A percentile compares a stretch with the other conserved stretches of the same genome.
Conservation (phyloP, 345 rosid species). For the Populus deltoides region DNA sequence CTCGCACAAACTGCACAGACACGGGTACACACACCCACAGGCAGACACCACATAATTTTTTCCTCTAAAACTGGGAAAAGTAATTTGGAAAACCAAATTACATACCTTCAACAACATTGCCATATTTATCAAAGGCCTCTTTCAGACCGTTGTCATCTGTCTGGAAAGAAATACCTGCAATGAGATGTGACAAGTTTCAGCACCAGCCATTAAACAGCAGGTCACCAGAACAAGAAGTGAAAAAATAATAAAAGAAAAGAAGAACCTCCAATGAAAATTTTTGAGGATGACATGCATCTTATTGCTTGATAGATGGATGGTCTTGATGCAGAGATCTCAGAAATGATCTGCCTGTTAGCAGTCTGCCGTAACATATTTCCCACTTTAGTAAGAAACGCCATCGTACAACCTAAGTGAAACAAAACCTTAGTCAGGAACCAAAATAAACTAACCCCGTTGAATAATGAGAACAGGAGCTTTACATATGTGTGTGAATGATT, state of each 20-base stretch:
- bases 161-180: slow-evolving; percentile 64
- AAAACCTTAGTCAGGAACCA: background rate
- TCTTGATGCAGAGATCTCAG: slow-evolving; percentile 44
- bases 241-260: background rate
- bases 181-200: background rate
- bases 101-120: slow-evolving; percentile 74
- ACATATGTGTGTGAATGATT: too few species aligned
- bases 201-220: background rate
- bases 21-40: background rate
- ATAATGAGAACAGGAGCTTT: background rate
- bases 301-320: slow-evolving; percentile 71
- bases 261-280: slow-evolving; percentile 82
- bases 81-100: background rate
- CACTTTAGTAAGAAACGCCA: slow-evolving; percentile 81
- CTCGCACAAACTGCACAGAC: background rate
- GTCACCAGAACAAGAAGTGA: background rate
- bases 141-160: slow-evolving; percentile 64
- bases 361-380: slow-evolving; percentile 72
- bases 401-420: slow-evolving; percentile 32
- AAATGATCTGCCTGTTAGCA: slow-evolving; percentile 44
- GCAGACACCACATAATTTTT: background rate
- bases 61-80: background rate
- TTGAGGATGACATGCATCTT: slow-evolving; percentile 75
- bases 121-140: slow-evolving; percentile 76
- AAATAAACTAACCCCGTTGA: background rate